phyloP scores from a whole-genome alignment of 2,329 filamentous ascomycete species.

The Fusarium sp. region DNA sequence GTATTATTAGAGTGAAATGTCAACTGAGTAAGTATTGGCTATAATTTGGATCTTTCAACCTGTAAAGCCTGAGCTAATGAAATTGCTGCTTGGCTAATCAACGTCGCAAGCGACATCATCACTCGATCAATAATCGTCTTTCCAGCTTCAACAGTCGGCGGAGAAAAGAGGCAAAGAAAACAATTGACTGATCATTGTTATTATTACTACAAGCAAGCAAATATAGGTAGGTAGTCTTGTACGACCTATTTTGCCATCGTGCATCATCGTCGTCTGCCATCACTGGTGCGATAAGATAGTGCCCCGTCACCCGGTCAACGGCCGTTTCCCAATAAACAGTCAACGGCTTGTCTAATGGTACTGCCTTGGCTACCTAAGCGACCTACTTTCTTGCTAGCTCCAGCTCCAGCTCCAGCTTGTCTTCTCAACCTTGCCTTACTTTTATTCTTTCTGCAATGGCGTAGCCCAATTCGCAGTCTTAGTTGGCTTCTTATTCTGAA shows the following conservation, averaged over 20 bases:
- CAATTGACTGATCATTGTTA: background rate
- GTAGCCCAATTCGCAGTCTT: constrained; percentile 33
- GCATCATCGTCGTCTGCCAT: constrained; percentile 17
- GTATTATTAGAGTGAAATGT: background rate
- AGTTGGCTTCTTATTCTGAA: constrained; percentile 25
- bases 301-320: constrained; percentile 39
- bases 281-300: constrained; percentile 36
- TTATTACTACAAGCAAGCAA: background rate
- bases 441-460: constrained; percentile 37
- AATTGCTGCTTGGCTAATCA: constrained; percentile 1
- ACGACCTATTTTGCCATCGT: constrained; percentile 1
- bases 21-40: background rate
- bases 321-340: constrained; percentile 40
- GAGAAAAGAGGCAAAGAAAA: background rate
- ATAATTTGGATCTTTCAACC: background rate
- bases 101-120: background rate
- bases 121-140: background rate
- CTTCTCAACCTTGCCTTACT: constrained; percentile 21
- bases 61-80: background rate
- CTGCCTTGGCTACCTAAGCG: constrained; percentile 17
- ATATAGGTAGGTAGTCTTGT: background rate
- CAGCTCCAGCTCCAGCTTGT: constrained; percentile 28
- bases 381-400: constrained; percentile 29
- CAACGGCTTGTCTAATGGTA: constrained; percentile 36
- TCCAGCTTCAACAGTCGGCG: background rate